Percentiles rank a stretch among this genome's conserved stretches.
phyloP scores from a whole-genome alignment of 768 basidiomycete genomes.

The Psilocybe tampanensis region DNA sequence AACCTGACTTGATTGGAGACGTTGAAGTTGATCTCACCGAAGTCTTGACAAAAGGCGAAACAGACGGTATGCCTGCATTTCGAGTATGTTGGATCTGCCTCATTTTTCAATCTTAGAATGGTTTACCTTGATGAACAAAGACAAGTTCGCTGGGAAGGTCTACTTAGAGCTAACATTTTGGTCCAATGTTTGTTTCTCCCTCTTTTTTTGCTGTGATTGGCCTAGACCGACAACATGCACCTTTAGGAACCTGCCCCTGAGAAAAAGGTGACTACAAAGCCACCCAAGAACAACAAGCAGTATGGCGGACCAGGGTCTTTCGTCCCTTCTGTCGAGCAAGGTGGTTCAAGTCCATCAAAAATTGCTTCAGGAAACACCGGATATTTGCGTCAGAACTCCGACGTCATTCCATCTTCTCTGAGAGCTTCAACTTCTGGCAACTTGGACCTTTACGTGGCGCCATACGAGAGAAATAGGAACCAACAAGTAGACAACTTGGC shows the following conservation, averaged over 20 bases:
- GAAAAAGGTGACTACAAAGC: slow-evolving; percentile 58
- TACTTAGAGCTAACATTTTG: slow-evolving; percentile 97
- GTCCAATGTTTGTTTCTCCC: slow-evolving; percentile 82
- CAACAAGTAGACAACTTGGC: slow-evolving; percentile 56
- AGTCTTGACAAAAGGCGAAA: slow-evolving; percentile 93
- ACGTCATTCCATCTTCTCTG: slow-evolving; percentile 62
- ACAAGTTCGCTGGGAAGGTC: slow-evolving; percentile 93
- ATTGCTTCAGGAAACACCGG: slow-evolving; percentile 31
- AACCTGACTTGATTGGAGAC: slow-evolving; percentile 97
- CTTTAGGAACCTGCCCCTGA: slow-evolving; percentile 76
- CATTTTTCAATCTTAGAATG: slow-evolving; percentile 63
- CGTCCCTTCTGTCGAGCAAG: slow-evolving; percentile 48
- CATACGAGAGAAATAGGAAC: slow-evolving; percentile 58
- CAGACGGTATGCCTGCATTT: slow-evolving; percentile 71
- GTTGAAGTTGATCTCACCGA: slow-evolving; percentile 84
- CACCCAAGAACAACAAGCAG: slow-evolving; percentile 53
- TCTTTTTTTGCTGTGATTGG: slow-evolving; percentile 5
- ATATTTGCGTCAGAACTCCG: slow-evolving; percentile 44
- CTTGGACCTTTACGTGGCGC: slow-evolving; percentile 72
- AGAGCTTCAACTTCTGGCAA: slow-evolving; percentile 62
- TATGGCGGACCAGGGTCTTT: slow-evolving; percentile 85
- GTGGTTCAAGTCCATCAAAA: slow-evolving; percentile 22
- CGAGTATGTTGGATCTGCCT: background rate
- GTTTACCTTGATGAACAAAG: slow-evolving; percentile 89
- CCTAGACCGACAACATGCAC: slow-evolving; percentile 6